Evolutionary conservation across 306 rosid species (phyloP).

Genomic region (Sicyos edulis): DNA sequence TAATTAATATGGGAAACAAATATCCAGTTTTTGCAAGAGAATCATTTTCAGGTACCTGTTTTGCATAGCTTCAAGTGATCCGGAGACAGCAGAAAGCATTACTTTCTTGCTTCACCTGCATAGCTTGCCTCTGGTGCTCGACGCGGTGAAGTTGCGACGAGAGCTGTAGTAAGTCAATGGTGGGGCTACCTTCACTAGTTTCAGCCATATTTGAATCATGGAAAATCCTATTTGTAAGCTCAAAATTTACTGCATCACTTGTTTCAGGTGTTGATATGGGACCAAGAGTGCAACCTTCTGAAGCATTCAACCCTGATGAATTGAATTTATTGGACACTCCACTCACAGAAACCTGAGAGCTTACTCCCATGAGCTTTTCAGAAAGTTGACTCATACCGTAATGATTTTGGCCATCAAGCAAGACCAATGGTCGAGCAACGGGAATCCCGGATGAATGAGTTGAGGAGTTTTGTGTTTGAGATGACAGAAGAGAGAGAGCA

Average conservation of each 20-base stretch:
- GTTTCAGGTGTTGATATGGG: constrained; percentile 43
- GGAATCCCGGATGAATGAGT: constrained; percentile 59
- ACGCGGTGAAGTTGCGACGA: constrained; percentile 85
- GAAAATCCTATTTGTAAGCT: constrained; percentile 46
- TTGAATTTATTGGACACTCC: constrained; percentile 39
- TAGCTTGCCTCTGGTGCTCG: constrained; percentile 59
- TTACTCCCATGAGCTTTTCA: constrained; percentile 42
- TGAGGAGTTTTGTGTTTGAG: constrained; percentile 66
- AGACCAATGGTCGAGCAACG: constrained; percentile 38
- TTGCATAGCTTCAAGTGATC: constrained; percentile 33
- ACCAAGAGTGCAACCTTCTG: constrained; percentile 38
- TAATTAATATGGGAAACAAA: not conserved
- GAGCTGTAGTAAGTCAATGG: constrained; percentile 71
- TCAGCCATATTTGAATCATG: constrained; percentile 43
- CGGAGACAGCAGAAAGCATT: constrained; percentile 54
- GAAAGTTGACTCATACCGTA: constrained; percentile 44
- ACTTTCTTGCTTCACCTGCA: constrained; percentile 49
- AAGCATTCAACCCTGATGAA: constrained; percentile 40
- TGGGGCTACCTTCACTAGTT: constrained; percentile 45
- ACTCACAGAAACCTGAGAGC: constrained; percentile 47
- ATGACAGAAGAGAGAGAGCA: constrained; percentile 99
- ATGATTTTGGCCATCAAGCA: constrained; percentile 47
- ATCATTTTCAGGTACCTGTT: constrained; percentile 8
- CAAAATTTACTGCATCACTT: constrained; percentile 44
- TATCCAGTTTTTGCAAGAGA: constrained; percentile 16